Evolutionary conservation across 2,329 filamentous ascomycete genomes (phyloP), one percentile per base, ranked within the genome.

Genomic region (Lasiodiplodia hormozganensis): DNA sequence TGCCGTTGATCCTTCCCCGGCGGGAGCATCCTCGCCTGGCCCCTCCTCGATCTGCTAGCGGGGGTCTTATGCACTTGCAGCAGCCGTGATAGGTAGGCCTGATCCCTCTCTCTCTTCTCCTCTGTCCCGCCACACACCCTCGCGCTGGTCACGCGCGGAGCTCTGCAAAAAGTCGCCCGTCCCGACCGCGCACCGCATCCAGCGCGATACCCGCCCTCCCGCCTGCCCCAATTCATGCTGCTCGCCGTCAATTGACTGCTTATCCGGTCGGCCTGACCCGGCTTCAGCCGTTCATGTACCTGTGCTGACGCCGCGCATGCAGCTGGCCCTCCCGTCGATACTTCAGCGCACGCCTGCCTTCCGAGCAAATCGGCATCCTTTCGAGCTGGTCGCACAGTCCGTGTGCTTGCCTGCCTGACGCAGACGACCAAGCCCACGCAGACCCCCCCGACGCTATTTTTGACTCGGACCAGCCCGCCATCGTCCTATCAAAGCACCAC

Each of bases 351-450:
- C 40, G 28, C 38, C 58, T 62, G 36, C 40, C 23, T 56, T 57
- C 66, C 66, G 66, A 62, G 49, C 66, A 68, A 68, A 68, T 62
- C 66, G 66, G 66, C 66, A 52, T 62, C 49, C 40, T 62, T 36
- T 68, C 23, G 38, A 38, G 23, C 56, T 51, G 47, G 66, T 68
- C 57, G 56, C 57, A 68, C 66, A 54, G 54, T 68, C 56, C 31
- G 36, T 31, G 62, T 54, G 34, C 62, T 56, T 66, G 36, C 62
- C 51, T 66, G 36, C 62, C 62, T 66, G 47, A 23, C 62, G 23
- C 62, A 56, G 49, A 52, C 34, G 62, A 47, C 28, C 62, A 47
- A 51, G 51, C 36, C 49, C 51, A 3, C 38, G 51, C 49, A 66
- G 25, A 54, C 47, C 31, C 51, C 51, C 47, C 49, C 62, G 62